Base-by-base conservation (phyloP, 2,329 filamentous ascomycete genomes). In the Aureobasidium sp. region DNA sequence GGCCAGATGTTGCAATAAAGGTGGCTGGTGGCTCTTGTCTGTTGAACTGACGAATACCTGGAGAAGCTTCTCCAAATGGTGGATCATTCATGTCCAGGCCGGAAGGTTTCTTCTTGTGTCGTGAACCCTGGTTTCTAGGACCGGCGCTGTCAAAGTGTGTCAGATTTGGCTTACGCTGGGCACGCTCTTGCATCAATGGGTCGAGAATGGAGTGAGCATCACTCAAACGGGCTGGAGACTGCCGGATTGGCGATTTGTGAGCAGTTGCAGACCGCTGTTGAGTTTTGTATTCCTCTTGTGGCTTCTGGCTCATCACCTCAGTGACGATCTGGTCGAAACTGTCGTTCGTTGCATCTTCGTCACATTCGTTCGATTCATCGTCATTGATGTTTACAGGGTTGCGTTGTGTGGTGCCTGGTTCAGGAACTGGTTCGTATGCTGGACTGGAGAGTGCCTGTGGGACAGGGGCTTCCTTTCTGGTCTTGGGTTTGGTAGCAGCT, bases 51-150 rank as follows among this genome's bases (percentile, higher is more conserved):
- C 33, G 25, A 5, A 19, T 0, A 38, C 13, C n/a, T 19, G 37
- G 25, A 33, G 38, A 55, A 31, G n/a, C n/a, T 21, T 31, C 23
- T 40, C n/a, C 23, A 15, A n/a, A 19, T 17, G 38, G 13, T 33
- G 8, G 37, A 4, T 27, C 15, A 27, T n/a, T 23, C 1, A 29
- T n/a, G 2, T 4, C 38, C 4, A 21, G 19, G 8, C 7, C 4
- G 23, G 25, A 29, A 27, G 2, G 2, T 17, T 11, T 53, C 4
- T 21, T n/a, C 15, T 29, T 25, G 5, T 19, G 37, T n/a, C 17
- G 15, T 27, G 51, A 27, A n/a, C 70, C 69, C 60, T 71, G 70
- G 50, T 72, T 72, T 3, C 63, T 67, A 7, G 69, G 69, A 9
- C 69, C 70, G 9, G 58, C 43, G n/a, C 64, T 64, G 40, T 63